Conservation (phyloP, 2,329 filamentous ascomycete genomes). For the Fusarium sp. region DNA sequence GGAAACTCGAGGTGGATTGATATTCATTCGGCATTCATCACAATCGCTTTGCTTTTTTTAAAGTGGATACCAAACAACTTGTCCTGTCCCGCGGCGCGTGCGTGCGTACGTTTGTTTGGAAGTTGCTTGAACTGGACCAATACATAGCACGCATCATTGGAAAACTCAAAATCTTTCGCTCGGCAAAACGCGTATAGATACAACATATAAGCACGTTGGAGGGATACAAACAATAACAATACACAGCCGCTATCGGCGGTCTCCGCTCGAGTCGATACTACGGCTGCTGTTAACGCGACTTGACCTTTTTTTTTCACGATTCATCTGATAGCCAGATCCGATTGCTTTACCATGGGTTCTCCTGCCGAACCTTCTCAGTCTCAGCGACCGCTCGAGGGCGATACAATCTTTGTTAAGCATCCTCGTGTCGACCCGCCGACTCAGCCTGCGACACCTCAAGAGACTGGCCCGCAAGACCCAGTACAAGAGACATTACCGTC, state of each 20-base stretch:
- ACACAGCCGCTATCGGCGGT: neutral
- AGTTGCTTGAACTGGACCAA: conserved; percentile 20
- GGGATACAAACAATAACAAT: neutral
- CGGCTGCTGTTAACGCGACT: conserved; percentile 32
- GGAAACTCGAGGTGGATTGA: neutral
- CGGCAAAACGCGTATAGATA: conserved; percentile 26
- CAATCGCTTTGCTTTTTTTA: conserved; percentile 6
- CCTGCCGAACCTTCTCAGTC: conserved; percentile 48
- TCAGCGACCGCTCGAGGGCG: conserved; percentile 50
- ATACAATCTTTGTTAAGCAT: conserved; percentile 46
- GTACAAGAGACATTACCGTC: conserved; percentile 69
- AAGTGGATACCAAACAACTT: conserved; percentile 20
- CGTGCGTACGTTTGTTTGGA: conserved; percentile 33
- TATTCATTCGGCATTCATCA: neutral
- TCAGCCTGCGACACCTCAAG: conserved; percentile 50
- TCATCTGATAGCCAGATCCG: neutral
- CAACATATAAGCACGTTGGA: conserved; percentile 23
- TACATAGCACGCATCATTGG: conserved; percentile 38
- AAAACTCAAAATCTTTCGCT: conserved; percentile 24
- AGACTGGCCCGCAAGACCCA: conserved; percentile 50
- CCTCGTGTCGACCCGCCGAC: conserved; percentile 52
- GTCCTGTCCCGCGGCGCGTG: conserved; percentile 33
- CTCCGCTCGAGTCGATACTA: neutral
- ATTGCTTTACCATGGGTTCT: conserved; percentile 53
- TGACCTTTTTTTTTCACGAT: neutral